Base-by-base conservation (phyloP, 192 early-diverging fungal species). In the Obelidium mucronatum region DNA sequence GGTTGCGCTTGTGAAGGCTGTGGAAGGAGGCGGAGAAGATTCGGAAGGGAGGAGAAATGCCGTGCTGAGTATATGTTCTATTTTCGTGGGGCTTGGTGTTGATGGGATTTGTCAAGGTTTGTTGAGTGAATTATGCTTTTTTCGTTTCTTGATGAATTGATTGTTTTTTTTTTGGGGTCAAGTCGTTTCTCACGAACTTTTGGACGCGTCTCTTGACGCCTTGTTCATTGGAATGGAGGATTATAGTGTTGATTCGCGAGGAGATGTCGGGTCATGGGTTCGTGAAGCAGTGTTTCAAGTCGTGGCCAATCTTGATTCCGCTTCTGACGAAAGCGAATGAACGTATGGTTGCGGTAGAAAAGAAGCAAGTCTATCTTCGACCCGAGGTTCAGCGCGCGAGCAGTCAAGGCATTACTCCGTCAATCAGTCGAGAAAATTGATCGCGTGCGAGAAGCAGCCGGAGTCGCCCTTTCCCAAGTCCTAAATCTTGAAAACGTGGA, bases 241-340 rank as follows among this genome's bases (percentile, higher is more conserved):
- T 79, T 95, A 96, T 66, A 91, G 90, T 54, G 87, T 88, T 1
- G 97, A 98, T 72, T 91, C 91, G 42, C 91, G 97, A 36, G 97
- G 97, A 26, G 97, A 99, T 81, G 93, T 99, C 48, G 97, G 97
- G 2, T 96, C 94, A 1, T 96, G 95, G 93, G 87, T 95, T 17
- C 92, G 97, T 24, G 85, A 94, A 73, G 86, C 89, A 58, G n/a
- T 84, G 86, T 60, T 94, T 89, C 76, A 79, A 35, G 81, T 88
- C 77, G 78, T 94, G 71, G 69, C 48, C 76, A 19, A 42, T 68
- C 13, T 15, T 77, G 15, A 72, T 88, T 1, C 77, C 79, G 34
- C 59, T 65, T 28, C 67, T 81, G 56, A 22, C 72, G 22, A 2
- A 1, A 77, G 73, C 19, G 30, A 33, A 54, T 69, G 13, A 19